Evolutionary conservation across 257 asterid species (phyloP), one percentile per base, ranked within the genome.

Genomic region (Rubia yunnanensis): DNA sequence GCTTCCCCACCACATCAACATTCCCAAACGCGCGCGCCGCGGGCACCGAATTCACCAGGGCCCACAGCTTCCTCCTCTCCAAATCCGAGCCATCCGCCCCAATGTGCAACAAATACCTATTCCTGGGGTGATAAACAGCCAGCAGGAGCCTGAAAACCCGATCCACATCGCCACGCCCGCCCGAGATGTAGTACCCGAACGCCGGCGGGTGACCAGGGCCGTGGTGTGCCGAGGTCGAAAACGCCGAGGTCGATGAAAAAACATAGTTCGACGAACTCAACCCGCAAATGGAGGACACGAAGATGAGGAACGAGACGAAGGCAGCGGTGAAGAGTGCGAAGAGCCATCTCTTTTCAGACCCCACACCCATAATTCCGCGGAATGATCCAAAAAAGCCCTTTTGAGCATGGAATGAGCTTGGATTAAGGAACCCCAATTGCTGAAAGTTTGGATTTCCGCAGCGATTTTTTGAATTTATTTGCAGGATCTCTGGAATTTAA

Each of bases 101-200:
- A 65, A 90, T 82, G 59, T 94, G 99, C 81, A 94, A 82, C 79
- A 94, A 71, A 69, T 94, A 94, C 82, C 95, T 81, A 81, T 94
- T 94, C 83, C 99, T 84, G 18, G 99, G 99, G 69, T 94, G 97
- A 83, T 94, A 94, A 30, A 88, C 96, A 67, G 97, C 95, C 49
- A 88, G 80, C 71, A 94, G 60, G 27, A 94, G 82, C 75, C 99
- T 88, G 77, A 86, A 90, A 54, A 94, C 71, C 58, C 95, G 80
- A 44, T 86, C 96, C 6, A 28, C 84, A 60, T 94, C 96, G 17
- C 95, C 99, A 11, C 72, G 68, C 3, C 91, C 81, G 44, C 99
- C 99, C 1, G 84, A 86, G 57, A 94, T 94, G 75, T 90, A 90
- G 79, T 94, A 94, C 5, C 89, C 95, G 68, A 94, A 94, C 3